Percentiles rank a stretch among this genome's conserved stretches.
Conservation (phyloP, 2,329 filamentous ascomycete species). For the Monosporascus cannonballus region DNA sequence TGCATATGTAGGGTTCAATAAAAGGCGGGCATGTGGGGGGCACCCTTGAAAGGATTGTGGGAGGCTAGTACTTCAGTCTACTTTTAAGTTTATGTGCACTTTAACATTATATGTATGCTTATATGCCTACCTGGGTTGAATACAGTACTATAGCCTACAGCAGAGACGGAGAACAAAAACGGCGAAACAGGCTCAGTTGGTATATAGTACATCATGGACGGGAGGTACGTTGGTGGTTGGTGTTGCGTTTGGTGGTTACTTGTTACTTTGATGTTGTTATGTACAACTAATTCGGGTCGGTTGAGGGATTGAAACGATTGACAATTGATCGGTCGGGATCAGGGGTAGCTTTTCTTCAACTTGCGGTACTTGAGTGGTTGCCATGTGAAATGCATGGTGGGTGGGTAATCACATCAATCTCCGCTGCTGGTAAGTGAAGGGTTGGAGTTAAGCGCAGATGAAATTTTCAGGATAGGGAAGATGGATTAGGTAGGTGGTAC, state of each 20-base stretch:
- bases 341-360: neutral
- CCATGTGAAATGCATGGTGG: neutral
- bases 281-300: neutral
- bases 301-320: neutral
- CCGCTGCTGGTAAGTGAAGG: no score
- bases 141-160: no score
- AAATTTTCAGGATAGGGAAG: no score
- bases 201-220: no score
- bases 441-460: no score
- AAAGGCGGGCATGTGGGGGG: neutral
- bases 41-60: neutral
- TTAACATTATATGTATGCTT: neutral
- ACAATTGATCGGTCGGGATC: neutral
- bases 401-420: no score
- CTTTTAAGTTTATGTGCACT: neutral
- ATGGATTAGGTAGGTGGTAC: no score
- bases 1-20: neutral
- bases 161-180: no score
- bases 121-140: no score
- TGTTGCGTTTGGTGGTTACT: neutral
- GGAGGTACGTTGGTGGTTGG: neutral
- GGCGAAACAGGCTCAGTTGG: no score
- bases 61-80: neutral
- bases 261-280: no score
- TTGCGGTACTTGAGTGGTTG: neutral